Evolutionary conservation across 371 early-diverging fungal genomes (phyloP), one percentile per base, ranked within the genome.

Genomic region (Saksenaea vasiformis): DNA sequence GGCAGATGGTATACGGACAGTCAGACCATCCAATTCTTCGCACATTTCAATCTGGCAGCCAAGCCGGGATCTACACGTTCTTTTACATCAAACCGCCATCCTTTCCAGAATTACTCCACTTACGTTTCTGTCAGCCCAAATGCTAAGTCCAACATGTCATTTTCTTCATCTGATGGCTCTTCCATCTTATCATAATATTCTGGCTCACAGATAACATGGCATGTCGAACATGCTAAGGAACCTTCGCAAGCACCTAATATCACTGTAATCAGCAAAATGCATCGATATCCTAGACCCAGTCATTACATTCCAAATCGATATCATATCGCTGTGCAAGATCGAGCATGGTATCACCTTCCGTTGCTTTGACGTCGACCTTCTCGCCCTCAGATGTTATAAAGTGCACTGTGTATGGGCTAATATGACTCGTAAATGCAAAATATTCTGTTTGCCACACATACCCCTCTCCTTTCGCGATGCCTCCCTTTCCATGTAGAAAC

Each of bases 81-180:
- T 13, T 7, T 7, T 17, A 54, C n/a, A 24, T 27, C 14, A 53
- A 26, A 17, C 17, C 54, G 11, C n/a, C 51, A 5, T 22, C 2
- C 11, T 51, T 17, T 14, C 24, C 11, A 43, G 1, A 41, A 15
- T 44, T 22, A 44, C 22, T 11, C 26, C 13, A 61, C 86, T 71
- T 80, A 94, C 85, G 98, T 99, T 58, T 96, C 95, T 26, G 96
- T 95, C 63, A 97, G 84, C 10, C 96, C 98, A 86, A 96, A 99
- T 8, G 99, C 99, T 71, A 97, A 76, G 80, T 99, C 99, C 57
- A 99, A 78, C 94, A 99, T 96, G 80, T 99, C 99, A 71, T 98
- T 96, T 68, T 99, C 99, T 76, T 98, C 98, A 68, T 99, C 99
- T 1, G 93, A 86, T 5, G 99, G 97, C 68, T 96, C 97, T 57